These are phyloP conservation scores for Polytrichum formosum DNA, from an alignment of 225 moss, liverwort and hornwort species.

Conservation along the genomic window DNA sequence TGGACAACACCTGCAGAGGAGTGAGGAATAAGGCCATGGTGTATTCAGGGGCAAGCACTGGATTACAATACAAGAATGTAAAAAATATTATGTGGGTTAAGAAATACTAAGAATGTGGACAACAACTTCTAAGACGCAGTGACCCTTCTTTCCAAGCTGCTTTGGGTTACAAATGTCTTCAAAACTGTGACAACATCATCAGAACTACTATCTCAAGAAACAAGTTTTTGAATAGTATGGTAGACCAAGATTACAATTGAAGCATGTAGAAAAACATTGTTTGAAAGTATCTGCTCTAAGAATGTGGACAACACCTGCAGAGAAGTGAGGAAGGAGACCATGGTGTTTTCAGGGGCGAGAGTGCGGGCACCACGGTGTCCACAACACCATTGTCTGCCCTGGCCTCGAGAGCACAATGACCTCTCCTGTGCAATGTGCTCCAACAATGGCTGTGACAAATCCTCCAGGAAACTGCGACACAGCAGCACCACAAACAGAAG, in stretches of 20 bases:
- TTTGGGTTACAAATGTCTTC: neutral
- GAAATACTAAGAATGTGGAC: no score
- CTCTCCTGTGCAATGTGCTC: slow-evolving; percentile 23
- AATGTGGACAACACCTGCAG: slow-evolving; percentile 41
- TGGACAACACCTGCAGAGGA: no score
- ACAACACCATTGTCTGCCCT: slow-evolving; percentile 52
- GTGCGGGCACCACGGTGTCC: slow-evolving; percentile 53
- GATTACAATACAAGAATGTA: no score
- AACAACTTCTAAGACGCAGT: no score
- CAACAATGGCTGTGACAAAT: slow-evolving; percentile 15
- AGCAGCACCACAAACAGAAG: slow-evolving; percentile 20
- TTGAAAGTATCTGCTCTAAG: neutral
- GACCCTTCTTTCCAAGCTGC: neutral
- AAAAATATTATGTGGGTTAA: no score
- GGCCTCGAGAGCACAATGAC: slow-evolving; percentile 21
- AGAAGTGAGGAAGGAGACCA: slow-evolving; percentile 44
- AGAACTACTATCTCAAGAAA: neutral
- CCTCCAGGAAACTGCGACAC: slow-evolving; percentile 10
- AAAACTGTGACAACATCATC: neutral
- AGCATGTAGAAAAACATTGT: no score
- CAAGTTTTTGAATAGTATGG: no score
- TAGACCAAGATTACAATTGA: no score
- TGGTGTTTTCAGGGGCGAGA: slow-evolving; percentile 56
- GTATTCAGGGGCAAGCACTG: no score
- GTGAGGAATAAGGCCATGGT: no score